Evolutionary conservation across 768 basidiomycete species (phyloP), one percentile per base, ranked within the genome.

Genomic region (Termitomyces titanicus): DNA sequence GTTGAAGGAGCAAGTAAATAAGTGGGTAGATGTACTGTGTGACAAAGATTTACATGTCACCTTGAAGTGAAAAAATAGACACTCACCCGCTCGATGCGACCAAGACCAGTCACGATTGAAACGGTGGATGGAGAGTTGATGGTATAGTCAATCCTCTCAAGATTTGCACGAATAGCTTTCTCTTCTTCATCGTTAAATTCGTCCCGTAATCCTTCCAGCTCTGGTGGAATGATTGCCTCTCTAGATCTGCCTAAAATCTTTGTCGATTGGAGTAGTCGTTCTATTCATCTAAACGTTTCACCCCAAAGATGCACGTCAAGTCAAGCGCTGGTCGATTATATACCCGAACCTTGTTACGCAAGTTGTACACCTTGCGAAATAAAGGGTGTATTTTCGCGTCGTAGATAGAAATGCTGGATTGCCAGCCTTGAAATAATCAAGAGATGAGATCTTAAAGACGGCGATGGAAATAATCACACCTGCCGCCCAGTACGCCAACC

Each of bases 1-100:
- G 51, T n/a, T 44, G 37, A 1, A 52, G 40, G 2, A 57, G n/a
- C 13, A 57, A 22, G n/a, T 52, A 57, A 3, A 53, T 33, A 3
- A 57, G 33, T 4, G 56, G 56, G 20, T 43, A 53, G 10, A 53
- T 44, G 12, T 53, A 48, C 56, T 57, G 12, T 13, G 35, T 17
- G 5, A 20, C 3, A 33, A 25, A 27, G n/a, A 31, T 43, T 24
- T 34, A 10, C n/a, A n/a, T n/a, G n/a, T n/a, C n/a, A n/a, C n/a
- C n/a, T n/a, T n/a, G n/a, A n/a, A n/a, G n/a, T n/a, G n/a, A n/a
- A n/a, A n/a, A n/a, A n/a, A n/a, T n/a, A n/a, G n/a, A n/a, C n/a
- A n/a, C 54, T 10, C 20, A 54, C 53, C 39, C 48, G 5, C 24
- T 50, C 48, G 15, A 50, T 39, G 12, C 37, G 48, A 12, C 38